A percentile compares a stretch with the other conserved stretches of the same genome.
Evolutionary conservation across 495 filamentous ascomycete species (phyloP).

Genomic region (Aspergillus indologenus): DNA sequence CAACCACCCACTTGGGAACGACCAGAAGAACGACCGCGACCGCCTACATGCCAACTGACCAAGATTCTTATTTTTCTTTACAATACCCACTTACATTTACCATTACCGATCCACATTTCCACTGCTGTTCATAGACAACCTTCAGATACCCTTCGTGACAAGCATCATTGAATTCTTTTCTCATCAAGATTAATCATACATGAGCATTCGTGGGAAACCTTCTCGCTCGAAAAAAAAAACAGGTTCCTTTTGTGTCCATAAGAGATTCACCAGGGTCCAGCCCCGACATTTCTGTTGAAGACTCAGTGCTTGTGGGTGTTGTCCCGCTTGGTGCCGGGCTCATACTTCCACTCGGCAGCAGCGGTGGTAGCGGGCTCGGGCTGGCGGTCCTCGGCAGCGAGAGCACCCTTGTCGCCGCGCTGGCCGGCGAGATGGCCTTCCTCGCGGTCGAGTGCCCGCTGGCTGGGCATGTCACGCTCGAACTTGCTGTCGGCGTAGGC

Average conservation of each 20-base stretch:
- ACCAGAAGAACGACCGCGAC: conserved; percentile 10
- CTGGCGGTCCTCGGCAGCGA: conserved; percentile 41
- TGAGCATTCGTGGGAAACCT: not conserved
- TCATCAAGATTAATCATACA: conserved; percentile 8
- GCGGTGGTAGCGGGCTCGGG: conserved; percentile 47
- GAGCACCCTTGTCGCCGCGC: conserved; percentile 30
- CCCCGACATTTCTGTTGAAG: not conserved
- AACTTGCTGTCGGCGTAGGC: conserved; percentile 32
- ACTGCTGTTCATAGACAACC: not conserved
- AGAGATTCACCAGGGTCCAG: not conserved
- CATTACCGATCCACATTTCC: conserved; percentile 5
- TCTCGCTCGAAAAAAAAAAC: not conserved
- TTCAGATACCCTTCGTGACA: not conserved
- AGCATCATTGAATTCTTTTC: not conserved
- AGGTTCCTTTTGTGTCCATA: not conserved
- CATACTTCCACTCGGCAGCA: conserved; percentile 44
- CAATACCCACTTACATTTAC: conserved; percentile 18
- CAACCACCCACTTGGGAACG: not conserved
- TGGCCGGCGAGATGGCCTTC: conserved; percentile 19
- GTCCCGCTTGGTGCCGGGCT: conserved; percentile 28
- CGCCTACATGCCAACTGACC: not conserved
- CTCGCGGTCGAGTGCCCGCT: conserved; percentile 34
- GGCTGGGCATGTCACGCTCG: conserved; percentile 26
- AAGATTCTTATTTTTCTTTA: not conserved
- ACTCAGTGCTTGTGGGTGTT: not conserved